phyloP scores from a whole-genome alignment of 2,329 filamentous ascomycete species.

The Incumbomyces delicatus region DNA sequence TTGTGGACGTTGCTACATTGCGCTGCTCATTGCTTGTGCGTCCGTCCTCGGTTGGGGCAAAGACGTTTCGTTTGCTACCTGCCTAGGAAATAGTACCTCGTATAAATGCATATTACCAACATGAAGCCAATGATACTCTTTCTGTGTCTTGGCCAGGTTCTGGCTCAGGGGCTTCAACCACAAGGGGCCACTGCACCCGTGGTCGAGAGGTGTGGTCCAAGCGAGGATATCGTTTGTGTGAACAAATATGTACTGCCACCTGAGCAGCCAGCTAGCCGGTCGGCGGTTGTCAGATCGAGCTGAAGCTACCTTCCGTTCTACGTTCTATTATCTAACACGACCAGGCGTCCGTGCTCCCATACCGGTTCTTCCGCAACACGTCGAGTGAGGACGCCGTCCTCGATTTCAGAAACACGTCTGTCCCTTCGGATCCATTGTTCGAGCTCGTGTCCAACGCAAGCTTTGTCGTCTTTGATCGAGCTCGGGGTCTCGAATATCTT shows the following conservation, averaged over 20 bases:
- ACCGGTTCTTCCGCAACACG: conserved; percentile 30
- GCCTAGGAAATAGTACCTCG: too few species aligned
- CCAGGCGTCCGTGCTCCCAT: conserved; percentile 24
- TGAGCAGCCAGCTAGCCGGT: background rate
- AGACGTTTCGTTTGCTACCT: too few species aligned
- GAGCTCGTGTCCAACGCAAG: conserved; percentile 25
- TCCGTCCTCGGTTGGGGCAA: too few species aligned
- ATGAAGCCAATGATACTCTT: too few species aligned
- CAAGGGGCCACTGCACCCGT: conserved; percentile 23
- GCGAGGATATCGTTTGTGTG: conserved; percentile 27
- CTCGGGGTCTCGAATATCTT: conserved; percentile 28
- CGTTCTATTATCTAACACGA: background rate
- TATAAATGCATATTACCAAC: too few species aligned
- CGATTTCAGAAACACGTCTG: conserved; percentile 25
- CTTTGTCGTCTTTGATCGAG: conserved; percentile 32
- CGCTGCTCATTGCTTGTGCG: too few species aligned
- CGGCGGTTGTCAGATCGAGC: too few species aligned
- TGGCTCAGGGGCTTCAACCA: conserved; percentile 19
- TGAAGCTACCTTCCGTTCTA: too few species aligned
- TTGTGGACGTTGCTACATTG: too few species aligned
- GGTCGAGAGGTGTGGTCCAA: conserved; percentile 23
- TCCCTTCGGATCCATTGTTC: conserved; percentile 25
- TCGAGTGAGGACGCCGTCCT: conserved; percentile 20
- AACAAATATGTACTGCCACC: conserved; percentile 26
- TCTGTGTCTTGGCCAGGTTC: too few species aligned